Percentiles rank a stretch among this genome's conserved stretches.
These are phyloP conservation scores for Gentiana macrophylla DNA, from an alignment of 257 asterid species.

Conservation along the genomic window DNA sequence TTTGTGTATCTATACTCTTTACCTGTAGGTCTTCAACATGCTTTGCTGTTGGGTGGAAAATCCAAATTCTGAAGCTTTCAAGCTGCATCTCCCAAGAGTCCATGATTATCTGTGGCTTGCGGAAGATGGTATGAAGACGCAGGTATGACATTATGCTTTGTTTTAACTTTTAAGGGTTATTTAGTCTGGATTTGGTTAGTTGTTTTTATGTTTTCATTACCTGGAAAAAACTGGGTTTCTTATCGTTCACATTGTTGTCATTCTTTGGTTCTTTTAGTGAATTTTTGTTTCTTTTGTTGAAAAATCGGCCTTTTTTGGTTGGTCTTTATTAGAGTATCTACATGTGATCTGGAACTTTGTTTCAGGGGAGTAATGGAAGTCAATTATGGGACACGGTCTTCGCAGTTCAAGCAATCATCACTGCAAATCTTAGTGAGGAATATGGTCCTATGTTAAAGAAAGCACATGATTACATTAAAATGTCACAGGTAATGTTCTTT, in stretches of 20 bases:
- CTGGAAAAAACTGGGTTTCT: background rate
- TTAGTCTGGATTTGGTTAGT: background rate
- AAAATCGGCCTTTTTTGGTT: background rate
- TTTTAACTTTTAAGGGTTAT: too few species aligned
- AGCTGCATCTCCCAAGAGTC: slow-evolving; percentile 88
- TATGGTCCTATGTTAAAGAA: slow-evolving; percentile 56
- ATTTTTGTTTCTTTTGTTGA: background rate
- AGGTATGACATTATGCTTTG: slow-evolving; percentile 29
- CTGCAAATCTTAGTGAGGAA: slow-evolving; percentile 57
- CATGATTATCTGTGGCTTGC: slow-evolving; percentile 89
- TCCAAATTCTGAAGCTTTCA: slow-evolving; percentile 92
- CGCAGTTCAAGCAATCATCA: slow-evolving; percentile 81
- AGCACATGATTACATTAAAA: slow-evolving; percentile 63
- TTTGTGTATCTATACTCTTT: background rate
- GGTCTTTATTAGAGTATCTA: background rate
- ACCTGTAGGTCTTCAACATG: slow-evolving; percentile 75
- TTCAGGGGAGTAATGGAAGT: slow-evolving; percentile 96
- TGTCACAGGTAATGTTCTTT: slow-evolving; percentile 54
- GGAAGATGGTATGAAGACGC: slow-evolving; percentile 99
- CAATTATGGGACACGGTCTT: slow-evolving; percentile 92
- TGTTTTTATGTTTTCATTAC: background rate
- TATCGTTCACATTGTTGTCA: background rate
- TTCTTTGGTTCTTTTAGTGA: background rate
- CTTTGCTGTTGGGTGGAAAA: slow-evolving; percentile 99
- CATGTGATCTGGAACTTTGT: slow-evolving; percentile 1